A percentile compares a stretch with the other conserved stretches of the same genome.
phyloP scores from a whole-genome alignment of 306 rosid species.

The Begonia loranthoides region DNA sequence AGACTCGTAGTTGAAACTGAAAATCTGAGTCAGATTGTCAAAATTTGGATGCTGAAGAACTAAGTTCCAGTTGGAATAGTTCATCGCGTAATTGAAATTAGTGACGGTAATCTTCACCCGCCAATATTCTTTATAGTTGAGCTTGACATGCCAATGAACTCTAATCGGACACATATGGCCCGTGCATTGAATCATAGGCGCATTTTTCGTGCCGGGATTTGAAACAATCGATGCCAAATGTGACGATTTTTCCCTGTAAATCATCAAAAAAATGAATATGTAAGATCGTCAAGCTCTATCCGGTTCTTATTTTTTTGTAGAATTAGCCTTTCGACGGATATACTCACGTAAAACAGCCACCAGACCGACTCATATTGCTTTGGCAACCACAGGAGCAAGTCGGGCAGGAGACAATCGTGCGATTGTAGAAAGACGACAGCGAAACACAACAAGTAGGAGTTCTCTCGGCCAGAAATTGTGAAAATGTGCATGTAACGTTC shows the following conservation, averaged over 20 bases:
- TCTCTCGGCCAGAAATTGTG: slow-evolving; percentile 67
- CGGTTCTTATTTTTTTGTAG: neutral
- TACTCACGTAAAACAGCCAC: slow-evolving; percentile 63
- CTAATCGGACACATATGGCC: slow-evolving; percentile 84
- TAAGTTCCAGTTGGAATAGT: slow-evolving; percentile 73
- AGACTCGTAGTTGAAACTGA: slow-evolving; percentile 72
- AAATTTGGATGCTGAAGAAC: slow-evolving; percentile 89
- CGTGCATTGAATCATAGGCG: slow-evolving; percentile 70
- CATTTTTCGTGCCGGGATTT: slow-evolving; percentile 14
- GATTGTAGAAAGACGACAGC: slow-evolving; percentile 72
- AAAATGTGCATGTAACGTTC: slow-evolving; percentile 79
- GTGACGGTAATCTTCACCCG: slow-evolving; percentile 74
- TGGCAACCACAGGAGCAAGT: slow-evolving; percentile 75
- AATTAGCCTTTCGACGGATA: slow-evolving; percentile 4
- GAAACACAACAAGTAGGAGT: slow-evolving; percentile 85
- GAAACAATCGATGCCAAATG: slow-evolving; percentile 48
- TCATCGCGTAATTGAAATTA: slow-evolving; percentile 71
- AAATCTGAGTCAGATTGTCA: slow-evolving; percentile 65
- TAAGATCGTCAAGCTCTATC: neutral
- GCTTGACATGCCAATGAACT: slow-evolving; percentile 85
- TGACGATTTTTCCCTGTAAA: slow-evolving; percentile 42
- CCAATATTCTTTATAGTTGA: slow-evolving; percentile 77
- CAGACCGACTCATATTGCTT: slow-evolving; percentile 28
- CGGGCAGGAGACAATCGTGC: slow-evolving; percentile 62
- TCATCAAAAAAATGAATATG: slow-evolving; percentile 1